Base-by-base conservation (phyloP, 2,329 filamentous ascomycete species). In the Cucurbitaria berberidis region DNA sequence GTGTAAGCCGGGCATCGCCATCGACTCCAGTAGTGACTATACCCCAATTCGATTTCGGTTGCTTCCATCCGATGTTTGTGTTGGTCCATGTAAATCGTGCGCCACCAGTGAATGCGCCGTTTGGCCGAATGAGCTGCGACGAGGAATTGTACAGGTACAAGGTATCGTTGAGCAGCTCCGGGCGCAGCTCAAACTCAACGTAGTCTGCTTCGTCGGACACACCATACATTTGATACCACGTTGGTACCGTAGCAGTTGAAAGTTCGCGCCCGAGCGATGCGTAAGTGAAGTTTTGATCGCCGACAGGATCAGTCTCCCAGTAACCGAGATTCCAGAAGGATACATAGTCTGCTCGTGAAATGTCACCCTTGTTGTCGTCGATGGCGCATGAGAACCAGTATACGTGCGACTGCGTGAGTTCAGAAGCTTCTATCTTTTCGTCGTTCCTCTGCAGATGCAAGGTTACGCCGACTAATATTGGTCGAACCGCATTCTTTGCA, bases 401-500 rank as follows among this genome's bases (percentile, higher is more conserved):
- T 15, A 30, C 21, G 21, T 45, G 39, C 6, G 53, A 39, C 9
- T 38, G 13, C 3, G 40, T 45, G 13, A 49, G 40, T 19, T 53
- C 30, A 7, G 34, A 48, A 2, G 32, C 30, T 9, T 39, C 24
- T 7, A 44, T 39, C 6, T 7, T 16, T 45, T 51, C 34, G 36
- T 45, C 48, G 10, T 34, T 34, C 16, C 41, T 35, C n/a, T 9
- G 2, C 8, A 50, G 35, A 32, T 44, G 8, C 8, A 48, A 32
- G 2, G 45, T 41, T n/a, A 22, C 42, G 15, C 54, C 58, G 13
- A 58, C 52, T 6, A 56, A 39, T 30, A 61, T 58, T 19, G 41
- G 39, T 4, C 55, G 54, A n/a, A 48, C 7, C 2, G 45, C 45
- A 24, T 61, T 51, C 3, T 36, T 26, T 15, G 43, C 29, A 15